Base-by-base conservation (phyloP, 2,329 filamentous ascomycete genomes). In the Sporothrix humicola region DNA sequence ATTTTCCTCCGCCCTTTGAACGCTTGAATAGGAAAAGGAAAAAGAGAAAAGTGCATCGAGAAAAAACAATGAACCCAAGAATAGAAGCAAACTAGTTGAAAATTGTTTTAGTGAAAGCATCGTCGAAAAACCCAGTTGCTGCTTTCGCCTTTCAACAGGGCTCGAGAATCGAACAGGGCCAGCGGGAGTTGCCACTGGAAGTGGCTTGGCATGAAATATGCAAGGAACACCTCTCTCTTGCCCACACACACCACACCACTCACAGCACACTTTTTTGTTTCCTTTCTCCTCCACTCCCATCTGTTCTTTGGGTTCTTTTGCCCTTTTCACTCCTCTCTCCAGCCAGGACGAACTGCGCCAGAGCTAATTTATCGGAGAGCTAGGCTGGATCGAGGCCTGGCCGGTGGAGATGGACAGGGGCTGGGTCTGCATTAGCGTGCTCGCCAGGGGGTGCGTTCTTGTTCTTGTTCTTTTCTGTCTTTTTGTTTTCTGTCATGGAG, bases 161-260 rank as follows among this genome's bases (percentile, higher is more conserved):
- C 31, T 37, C 31, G 31, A 37, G 31, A 37, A 37, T 7, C 31
- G 31, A 50, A 69, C 46, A 69, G 66, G 61, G 42, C 54, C 69
- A 54, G 20, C 69, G 69, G 69, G 69, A 71, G 69, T 72, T 65
- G 69, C 69, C 69, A 72, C 69, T 37, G 23, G 48, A 31, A 23
- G 69, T 59, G 69, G 69, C 69, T 72, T 72, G 46, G 69, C 69
- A 65, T 1, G 23, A 46, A 70, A 23, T 48, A 61, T 71, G 69
- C 69, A 63, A 72, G 69, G 69, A 72, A 72, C 58, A 42, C 13
- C 59, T 46, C 20, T 13, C 54, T 48, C n/a, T 15, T 26, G 23
- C 12, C 42, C 61, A 48, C 61, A 66, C 42, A 20, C 59, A 63
- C 59, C 17, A 10, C 6, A 9, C 9, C 9, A 23, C 56, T 17